Evolutionary conservation across 192 early-diverging fungal species (phyloP).

Genomic region (Entomortierella lignicola): DNA sequence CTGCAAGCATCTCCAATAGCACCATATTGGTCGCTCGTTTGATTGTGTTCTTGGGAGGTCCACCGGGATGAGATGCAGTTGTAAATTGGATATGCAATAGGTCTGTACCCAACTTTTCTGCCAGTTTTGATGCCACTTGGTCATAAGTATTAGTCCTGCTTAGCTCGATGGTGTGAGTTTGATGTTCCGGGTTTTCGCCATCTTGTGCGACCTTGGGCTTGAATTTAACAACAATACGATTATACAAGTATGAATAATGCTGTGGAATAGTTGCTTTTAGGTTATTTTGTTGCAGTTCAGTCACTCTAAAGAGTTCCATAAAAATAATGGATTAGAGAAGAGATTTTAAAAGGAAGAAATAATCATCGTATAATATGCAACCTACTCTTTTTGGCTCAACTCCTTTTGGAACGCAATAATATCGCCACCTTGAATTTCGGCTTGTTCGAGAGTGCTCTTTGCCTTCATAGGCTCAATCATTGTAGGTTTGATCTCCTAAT

Average conservation of each 20-base stretch:
- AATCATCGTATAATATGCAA: not conserved
- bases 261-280: slow-evolving; percentile 60
- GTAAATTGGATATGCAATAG: slow-evolving; percentile 83
- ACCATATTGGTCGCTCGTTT: slow-evolving; percentile 40
- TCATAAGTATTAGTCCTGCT: slow-evolving; percentile 78
- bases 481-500: slow-evolving; percentile 91
- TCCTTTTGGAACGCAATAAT: slow-evolving; percentile 87
- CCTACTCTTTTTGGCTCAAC: slow-evolving; percentile 61
- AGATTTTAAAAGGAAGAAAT: too few relatives aligned
- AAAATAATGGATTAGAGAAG: not conserved
- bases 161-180: slow-evolving; percentile 62
- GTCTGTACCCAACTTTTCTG: slow-evolving; percentile 66
- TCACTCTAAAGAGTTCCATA: not conserved
- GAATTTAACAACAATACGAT: slow-evolving; percentile 81
- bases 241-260: slow-evolving; percentile 83
- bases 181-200: slow-evolving; percentile 22
- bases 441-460: slow-evolving; percentile 69
- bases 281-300: not conserved
- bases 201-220: slow-evolving; percentile 62
- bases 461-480: slow-evolving; percentile 87
- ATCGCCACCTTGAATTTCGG: slow-evolving; percentile 95
- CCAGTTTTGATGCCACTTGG: slow-evolving; percentile 72
- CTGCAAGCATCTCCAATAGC: slow-evolving; percentile 55
- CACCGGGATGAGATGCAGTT: slow-evolving; percentile 31
- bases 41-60: slow-evolving; percentile 39